Conservation (phyloP, 2,329 filamentous ascomycete species). For the Pseudogymnoascus sp. region DNA sequence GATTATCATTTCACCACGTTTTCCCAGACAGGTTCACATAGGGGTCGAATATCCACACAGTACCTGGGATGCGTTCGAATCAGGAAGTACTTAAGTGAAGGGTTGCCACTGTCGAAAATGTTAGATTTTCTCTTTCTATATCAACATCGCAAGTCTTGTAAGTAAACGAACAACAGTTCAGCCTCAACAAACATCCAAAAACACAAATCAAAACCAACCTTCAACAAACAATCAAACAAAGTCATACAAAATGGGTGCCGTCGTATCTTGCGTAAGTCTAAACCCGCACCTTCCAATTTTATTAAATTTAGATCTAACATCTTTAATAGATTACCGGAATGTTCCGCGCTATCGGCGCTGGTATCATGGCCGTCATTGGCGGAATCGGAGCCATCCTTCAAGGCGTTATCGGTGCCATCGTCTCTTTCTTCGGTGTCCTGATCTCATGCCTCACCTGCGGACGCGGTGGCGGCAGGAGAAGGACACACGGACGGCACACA, state of each 20-base stretch:
- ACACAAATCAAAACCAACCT: conserved; percentile 14
- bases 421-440: conserved; percentile 30
- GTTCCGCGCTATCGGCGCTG: conserved; percentile 28
- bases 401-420: conserved; percentile 27
- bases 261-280: conserved; percentile 30
- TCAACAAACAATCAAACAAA: conserved; percentile 13
- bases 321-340: conserved; percentile 24
- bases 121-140: neutral
- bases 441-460: conserved; percentile 32
- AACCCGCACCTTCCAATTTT: neutral
- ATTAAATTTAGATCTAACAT: conserved; percentile 11
- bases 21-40: neutral
- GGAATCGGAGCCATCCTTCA: conserved; percentile 38
- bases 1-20: conserved; percentile 3
- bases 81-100: conserved; percentile 1
- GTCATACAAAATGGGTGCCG: conserved; percentile 29
- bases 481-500: conserved; percentile 11
- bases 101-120: neutral
- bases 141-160: neutral
- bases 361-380: conserved; percentile 44
- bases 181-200: neutral
- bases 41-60: neutral
- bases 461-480: conserved; percentile 23
- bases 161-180: neutral
- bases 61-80: neutral